Percentiles rank a stretch among this genome's conserved stretches.
Evolutionary conservation across 352 stramenopile genomes (phyloP).

Genomic region (Globisporangium paroecandrum): DNA sequence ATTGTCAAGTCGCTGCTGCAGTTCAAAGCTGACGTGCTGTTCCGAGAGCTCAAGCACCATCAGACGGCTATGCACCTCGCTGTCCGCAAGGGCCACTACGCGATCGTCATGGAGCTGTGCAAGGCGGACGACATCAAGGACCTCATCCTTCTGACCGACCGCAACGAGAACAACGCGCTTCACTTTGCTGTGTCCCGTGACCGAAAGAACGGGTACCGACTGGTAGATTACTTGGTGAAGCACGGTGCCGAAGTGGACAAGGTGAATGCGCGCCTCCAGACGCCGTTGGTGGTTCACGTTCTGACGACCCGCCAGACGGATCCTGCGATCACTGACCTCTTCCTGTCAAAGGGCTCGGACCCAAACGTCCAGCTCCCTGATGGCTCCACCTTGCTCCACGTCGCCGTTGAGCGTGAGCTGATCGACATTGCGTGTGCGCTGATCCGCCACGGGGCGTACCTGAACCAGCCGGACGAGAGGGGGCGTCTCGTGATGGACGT

Average conservation of each 20-base stretch:
- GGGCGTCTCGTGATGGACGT: conserved; percentile 75
- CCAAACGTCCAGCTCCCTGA: conserved; percentile 71
- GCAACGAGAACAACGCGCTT: conserved; percentile 83
- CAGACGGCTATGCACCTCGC: conserved; percentile 81
- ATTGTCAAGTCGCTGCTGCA: conserved; percentile 78
- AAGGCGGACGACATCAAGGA: conserved; percentile 62
- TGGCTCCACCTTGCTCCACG: conserved; percentile 81
- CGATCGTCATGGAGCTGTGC: conserved; percentile 85
- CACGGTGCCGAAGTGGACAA: conserved; percentile 80
- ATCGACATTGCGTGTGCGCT: conserved; percentile 75
- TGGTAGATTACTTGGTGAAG: conserved; percentile 84
- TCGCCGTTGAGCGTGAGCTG: conserved; percentile 78
- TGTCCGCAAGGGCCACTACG: conserved; percentile 80
- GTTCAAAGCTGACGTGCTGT: conserved; percentile 83
- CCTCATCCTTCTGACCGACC: conserved; percentile 70
- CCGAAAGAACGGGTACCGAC: conserved; percentile 75
- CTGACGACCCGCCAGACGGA: conserved; percentile 85
- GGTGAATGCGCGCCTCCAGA: conserved; percentile 79
- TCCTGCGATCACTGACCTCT: conserved; percentile 70
- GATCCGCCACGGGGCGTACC: conserved; percentile 62
- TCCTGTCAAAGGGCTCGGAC: conserved; percentile 60
- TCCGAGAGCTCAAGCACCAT: conserved; percentile 83
- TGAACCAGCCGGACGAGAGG: conserved; percentile 73
- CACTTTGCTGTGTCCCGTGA: conserved; percentile 81
- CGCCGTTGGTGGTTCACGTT: conserved; percentile 76